A percentile compares a stretch with the other conserved stretches of the same genome.
Conservation (phyloP, 768 basidiomycete species). For the Amanita inopinata region DNA sequence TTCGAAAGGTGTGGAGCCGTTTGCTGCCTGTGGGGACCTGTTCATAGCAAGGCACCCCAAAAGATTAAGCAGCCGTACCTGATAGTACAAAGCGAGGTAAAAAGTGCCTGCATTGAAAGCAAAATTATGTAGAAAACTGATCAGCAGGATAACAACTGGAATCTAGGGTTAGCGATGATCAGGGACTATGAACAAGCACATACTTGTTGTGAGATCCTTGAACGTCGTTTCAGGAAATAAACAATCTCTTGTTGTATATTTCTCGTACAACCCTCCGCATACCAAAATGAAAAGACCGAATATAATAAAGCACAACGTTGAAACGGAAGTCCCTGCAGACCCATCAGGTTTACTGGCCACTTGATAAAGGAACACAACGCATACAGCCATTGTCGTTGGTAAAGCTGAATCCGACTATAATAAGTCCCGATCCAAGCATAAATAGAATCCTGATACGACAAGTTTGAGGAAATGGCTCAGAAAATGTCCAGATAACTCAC, state of each 20-base stretch:
- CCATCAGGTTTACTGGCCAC: conserved; percentile 11
- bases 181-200: conserved; percentile 3
- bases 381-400: conserved; percentile 61
- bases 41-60: conserved; percentile 10
- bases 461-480: background rate
- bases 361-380: conserved; percentile 17
- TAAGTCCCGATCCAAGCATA: conserved; percentile 62
- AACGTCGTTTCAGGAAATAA: conserved; percentile 63
- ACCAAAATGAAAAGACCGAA: conserved; percentile 46
- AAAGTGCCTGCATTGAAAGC: conserved; percentile 81
- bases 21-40: conserved; percentile 42
- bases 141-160: conserved; percentile 53
- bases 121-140: conserved; percentile 75
- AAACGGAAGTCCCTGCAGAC: conserved; percentile 48
- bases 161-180: conserved; percentile 8
- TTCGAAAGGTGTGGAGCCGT: conserved; percentile 58
- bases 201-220: conserved; percentile 41
- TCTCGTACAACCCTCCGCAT: conserved; percentile 59
- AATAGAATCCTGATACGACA: conserved; percentile 46
- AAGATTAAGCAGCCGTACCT: conserved; percentile 35
- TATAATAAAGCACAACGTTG: conserved; percentile 51
- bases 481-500: conserved; percentile 33
- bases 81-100: conserved; percentile 77
- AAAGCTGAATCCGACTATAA: conserved; percentile 76
- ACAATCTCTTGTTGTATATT: conserved; percentile 53